Conservation (phyloP, 2,329 filamentous ascomycete genomes). For the Xylariaceae sp. region DNA sequence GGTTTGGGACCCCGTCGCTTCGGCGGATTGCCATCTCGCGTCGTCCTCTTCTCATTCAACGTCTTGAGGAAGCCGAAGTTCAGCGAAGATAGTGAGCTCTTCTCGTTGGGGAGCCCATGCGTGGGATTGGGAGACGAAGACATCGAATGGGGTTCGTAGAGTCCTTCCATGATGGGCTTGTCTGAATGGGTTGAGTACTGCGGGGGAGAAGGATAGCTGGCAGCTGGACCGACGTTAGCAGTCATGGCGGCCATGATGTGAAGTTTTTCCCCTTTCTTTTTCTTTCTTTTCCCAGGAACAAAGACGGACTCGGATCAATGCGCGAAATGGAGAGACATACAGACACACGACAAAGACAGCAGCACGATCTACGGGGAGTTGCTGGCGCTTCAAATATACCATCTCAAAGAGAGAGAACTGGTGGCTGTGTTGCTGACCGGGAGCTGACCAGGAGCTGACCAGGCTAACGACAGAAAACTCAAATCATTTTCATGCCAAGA, state of each 20-base stretch:
- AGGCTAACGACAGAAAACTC: slow-evolving; percentile 20
- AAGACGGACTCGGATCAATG: slow-evolving; percentile 8
- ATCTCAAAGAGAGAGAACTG: slow-evolving; percentile 1
- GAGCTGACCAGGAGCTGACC: slow-evolving; percentile 13
- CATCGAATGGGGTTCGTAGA: slow-evolving; percentile 37
- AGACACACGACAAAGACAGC: slow-evolving; percentile 1
- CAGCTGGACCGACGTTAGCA: slow-evolving; percentile 35
- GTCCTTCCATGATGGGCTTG: slow-evolving; percentile 31
- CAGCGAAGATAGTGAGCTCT: slow-evolving; percentile 39
- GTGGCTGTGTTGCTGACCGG: slow-evolving; percentile 20
- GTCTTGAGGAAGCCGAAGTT: slow-evolving; percentile 61
- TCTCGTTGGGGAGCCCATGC: slow-evolving; percentile 23
- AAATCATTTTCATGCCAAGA: slow-evolving; percentile 19
- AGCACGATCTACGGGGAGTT: slow-evolving; percentile 12
- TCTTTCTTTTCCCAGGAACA: slow-evolving; percentile 8
- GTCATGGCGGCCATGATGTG: slow-evolving; percentile 26
- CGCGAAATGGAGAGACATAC: slow-evolving; percentile 11
- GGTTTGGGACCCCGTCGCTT: slow-evolving; percentile 94
- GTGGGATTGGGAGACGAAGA: slow-evolving; percentile 40
- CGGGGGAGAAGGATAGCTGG: slow-evolving; percentile 35
- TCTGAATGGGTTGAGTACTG: slow-evolving; percentile 32
- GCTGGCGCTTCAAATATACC: slow-evolving; percentile 19
- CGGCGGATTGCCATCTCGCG: slow-evolving; percentile 78
- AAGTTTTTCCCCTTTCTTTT: background rate
- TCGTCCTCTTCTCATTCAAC: slow-evolving; percentile 67